Base-by-base conservation (phyloP, 2,329 filamentous ascomycete species). In the Clonostachys rosea region DNA sequence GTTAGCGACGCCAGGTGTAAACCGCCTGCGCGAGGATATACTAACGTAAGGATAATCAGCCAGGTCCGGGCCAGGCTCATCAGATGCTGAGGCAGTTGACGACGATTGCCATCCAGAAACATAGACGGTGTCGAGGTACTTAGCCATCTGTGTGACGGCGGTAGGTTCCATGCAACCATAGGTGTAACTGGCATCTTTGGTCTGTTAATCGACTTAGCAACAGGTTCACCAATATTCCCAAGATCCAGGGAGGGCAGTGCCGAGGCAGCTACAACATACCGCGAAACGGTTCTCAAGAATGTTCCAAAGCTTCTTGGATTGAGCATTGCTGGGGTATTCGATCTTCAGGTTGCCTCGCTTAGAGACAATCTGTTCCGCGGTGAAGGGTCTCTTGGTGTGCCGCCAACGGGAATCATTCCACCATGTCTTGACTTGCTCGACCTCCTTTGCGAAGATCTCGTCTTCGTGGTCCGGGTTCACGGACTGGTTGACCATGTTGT, bases 61-160 rank as follows among this genome's bases (percentile, higher is more conserved):
- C 69, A 99, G 81, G 84, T 99, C 94, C 43, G 94, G 94, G 37
- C 92, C 94, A 24, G 94, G 94, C 75, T 99, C 94, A 60, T 99
- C 91, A 7, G 91, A 92, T 2, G 91, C 82, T 4, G 92, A 96
- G 44, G 94, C 94, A 8, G 94, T 99, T 20, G 91, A 96, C 2
- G 92, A 97, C 54, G 89, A 96, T 72, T 99, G 94, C 94, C 94
- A 99, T 54, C 94, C 94, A 47, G 94, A 97, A 52, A 99, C 94
- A 68, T 99, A 99, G 65, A 99, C 89, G 34, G 94, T 99, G 65
- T 99, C 94, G 52, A 99, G 79, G 69, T 95, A 97, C 72, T 97
- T 96, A 59, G 92, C 92, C 94, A 99, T 99, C 70, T 99, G 94
- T 30, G 94, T 97, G 65, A 99, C 81, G 89, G 96, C 96, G 48